Evolutionary conservation across 2,329 filamentous ascomycete genomes (phyloP).

Genomic region (Cladorrhinum sp.): DNA sequence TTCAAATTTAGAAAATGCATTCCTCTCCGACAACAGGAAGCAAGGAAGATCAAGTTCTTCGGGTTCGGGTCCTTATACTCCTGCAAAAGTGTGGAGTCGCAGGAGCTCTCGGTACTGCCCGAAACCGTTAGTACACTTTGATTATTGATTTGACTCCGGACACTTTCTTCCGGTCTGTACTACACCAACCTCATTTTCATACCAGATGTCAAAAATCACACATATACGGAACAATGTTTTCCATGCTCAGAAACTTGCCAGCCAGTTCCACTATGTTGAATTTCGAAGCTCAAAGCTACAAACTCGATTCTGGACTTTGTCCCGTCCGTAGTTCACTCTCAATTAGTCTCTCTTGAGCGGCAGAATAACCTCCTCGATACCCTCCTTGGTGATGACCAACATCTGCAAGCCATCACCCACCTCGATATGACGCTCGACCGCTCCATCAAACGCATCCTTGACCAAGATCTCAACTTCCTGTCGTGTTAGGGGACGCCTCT

Average conservation of each 20-base stretch:
- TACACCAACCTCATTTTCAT: background rate
- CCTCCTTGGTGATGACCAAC: constrained; percentile 83
- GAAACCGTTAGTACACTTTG: background rate
- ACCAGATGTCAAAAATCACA: too few species aligned
- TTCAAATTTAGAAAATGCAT: background rate
- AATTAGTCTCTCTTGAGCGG: constrained; percentile 85
- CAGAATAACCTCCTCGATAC: constrained; percentile 80
- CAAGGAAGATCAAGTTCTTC: background rate
- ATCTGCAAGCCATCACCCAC: constrained; percentile 96
- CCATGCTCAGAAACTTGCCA: background rate
- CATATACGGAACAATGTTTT: too few species aligned
- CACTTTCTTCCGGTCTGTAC: background rate
- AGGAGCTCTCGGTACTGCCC: background rate
- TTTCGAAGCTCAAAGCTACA: background rate
- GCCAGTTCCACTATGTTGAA: background rate
- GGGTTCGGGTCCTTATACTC: background rate
- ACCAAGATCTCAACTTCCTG: constrained; percentile 80
- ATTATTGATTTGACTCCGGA: background rate
- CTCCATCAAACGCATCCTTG: constrained; percentile 96
- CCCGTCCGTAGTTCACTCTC: background rate
- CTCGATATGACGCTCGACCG: constrained; percentile 98
- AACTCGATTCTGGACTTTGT: background rate
- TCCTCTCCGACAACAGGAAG: background rate
- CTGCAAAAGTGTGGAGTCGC: background rate
- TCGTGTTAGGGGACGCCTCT: constrained; percentile 66